These are phyloP conservation scores for Boletus vinaceobasis DNA, from an alignment of 768 basidiomycete species.

Conservation along the genomic window DNA sequence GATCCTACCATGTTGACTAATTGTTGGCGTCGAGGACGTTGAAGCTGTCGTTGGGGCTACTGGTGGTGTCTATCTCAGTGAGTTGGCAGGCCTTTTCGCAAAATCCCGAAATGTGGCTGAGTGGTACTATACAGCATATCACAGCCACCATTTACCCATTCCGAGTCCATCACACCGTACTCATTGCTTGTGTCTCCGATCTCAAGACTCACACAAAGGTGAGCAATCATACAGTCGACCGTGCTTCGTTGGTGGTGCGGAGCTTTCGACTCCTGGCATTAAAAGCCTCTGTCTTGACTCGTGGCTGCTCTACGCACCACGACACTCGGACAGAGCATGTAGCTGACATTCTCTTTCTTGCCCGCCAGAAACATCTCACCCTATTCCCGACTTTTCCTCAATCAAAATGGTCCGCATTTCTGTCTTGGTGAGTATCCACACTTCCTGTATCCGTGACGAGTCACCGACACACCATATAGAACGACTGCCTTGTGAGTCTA, in stretches of 20 bases:
- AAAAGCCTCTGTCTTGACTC: conserved; percentile 2
- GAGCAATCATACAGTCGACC: neutral
- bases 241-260: neutral
- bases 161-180: neutral
- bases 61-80: neutral
- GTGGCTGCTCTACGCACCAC: neutral
- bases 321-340: conserved; percentile 1
- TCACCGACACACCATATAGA: conserved; percentile 23
- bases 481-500: conserved; percentile 56
- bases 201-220: neutral
- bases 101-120: conserved; percentile 25
- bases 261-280: neutral
- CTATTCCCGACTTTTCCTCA: neutral
- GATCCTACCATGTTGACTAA: conserved; percentile 48
- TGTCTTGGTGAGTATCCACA: conserved; percentile 53
- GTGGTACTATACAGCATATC: conserved; percentile 23
- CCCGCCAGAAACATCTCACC: neutral
- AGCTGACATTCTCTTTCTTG: neutral
- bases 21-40: conserved; percentile 24
- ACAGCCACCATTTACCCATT: conserved; percentile 21
- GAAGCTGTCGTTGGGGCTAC: conserved; percentile 15
- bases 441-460: neutral
- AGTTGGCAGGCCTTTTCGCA: conserved; percentile 5
- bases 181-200: neutral
- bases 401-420: conserved; percentile 84